Percentiles rank a stretch among this genome's conserved stretches.
Conservation (phyloP, 331 rosid species). For the Quercus tomentella region DNA sequence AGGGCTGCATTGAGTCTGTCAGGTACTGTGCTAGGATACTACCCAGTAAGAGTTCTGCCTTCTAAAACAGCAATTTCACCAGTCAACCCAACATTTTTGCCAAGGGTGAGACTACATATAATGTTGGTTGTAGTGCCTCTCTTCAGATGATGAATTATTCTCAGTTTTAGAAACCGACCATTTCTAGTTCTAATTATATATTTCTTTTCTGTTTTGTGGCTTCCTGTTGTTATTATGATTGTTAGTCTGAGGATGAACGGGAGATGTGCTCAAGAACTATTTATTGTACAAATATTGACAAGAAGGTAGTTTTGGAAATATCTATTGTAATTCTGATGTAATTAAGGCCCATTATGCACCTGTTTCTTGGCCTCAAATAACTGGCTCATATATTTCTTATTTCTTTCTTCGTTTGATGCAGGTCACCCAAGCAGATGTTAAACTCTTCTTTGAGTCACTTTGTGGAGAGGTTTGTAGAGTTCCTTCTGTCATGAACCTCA, state of each 20-base stretch:
- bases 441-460: constrained; percentile 80
- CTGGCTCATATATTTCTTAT: constrained; percentile 2
- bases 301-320: constrained; percentile 63
- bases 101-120: constrained; percentile 59
- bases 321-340: neutral
- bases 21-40: constrained; percentile 95
- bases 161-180: constrained; percentile 5
- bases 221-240: constrained; percentile 20
- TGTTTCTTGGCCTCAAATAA: constrained; percentile 1
- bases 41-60: constrained; percentile 93
- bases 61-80: constrained; percentile 99
- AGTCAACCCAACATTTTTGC: constrained; percentile 90
- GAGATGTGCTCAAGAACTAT: constrained; percentile 99
- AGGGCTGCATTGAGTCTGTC: constrained; percentile 89
- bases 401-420: constrained; percentile 26
- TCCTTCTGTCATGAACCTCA: constrained; percentile 9
- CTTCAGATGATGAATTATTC: neutral
- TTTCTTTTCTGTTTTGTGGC: constrained; percentile 13
- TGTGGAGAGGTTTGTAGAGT: constrained; percentile 90
- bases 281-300: constrained; percentile 96
- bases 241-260: constrained; percentile 91
- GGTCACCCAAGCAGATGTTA: constrained; percentile 97
- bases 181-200: constrained; percentile 3
- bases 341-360: neutral
- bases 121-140: neutral